These are phyloP conservation scores for Colletotrichum sp. DNA, from an alignment of 2,329 filamentous ascomycete genomes.

Conservation along the genomic window DNA sequence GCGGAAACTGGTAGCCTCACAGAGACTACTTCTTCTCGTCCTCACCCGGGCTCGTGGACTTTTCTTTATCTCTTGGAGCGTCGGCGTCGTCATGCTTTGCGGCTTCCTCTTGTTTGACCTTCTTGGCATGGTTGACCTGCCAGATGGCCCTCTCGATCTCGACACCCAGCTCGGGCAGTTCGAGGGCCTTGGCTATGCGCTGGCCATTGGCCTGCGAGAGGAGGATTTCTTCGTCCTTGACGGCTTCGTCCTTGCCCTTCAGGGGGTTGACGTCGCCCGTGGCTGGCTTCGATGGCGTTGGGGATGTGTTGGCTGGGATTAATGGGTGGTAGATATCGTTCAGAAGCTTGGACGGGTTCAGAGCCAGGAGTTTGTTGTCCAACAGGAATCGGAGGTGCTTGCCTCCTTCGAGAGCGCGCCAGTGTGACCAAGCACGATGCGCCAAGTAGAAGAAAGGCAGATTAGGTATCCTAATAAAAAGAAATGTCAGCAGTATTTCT, in stretches of 20 bases:
- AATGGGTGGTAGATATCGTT: slow-evolving; percentile 73
- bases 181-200: slow-evolving; percentile 64
- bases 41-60: slow-evolving; percentile 1
- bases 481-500: neutral
- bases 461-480: slow-evolving; percentile 75
- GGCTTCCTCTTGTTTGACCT: slow-evolving; percentile 40
- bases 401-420: slow-evolving; percentile 83
- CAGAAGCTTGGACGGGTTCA: slow-evolving; percentile 70
- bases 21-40: slow-evolving; percentile 18
- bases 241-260: slow-evolving; percentile 22
- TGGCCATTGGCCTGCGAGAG: slow-evolving; percentile 59
- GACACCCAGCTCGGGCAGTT: slow-evolving; percentile 72
- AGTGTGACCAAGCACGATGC: slow-evolving; percentile 92
- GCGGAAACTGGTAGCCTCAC: neutral
- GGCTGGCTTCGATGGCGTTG: slow-evolving; percentile 30
- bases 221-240: slow-evolving; percentile 40
- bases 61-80: slow-evolving; percentile 23
- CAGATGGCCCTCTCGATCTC: slow-evolving; percentile 79
- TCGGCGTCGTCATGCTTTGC: slow-evolving; percentile 12
- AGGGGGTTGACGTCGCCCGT: slow-evolving; percentile 23
- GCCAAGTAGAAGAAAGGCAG: slow-evolving; percentile 95
- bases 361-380: slow-evolving; percentile 71
- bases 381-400: slow-evolving; percentile 85
- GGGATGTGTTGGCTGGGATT: slow-evolving; percentile 35
- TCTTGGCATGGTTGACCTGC: slow-evolving; percentile 65